These are phyloP conservation scores for Zalaria obscura DNA, from an alignment of 2,329 filamentous ascomycete species.

Conservation along the genomic window DNA sequence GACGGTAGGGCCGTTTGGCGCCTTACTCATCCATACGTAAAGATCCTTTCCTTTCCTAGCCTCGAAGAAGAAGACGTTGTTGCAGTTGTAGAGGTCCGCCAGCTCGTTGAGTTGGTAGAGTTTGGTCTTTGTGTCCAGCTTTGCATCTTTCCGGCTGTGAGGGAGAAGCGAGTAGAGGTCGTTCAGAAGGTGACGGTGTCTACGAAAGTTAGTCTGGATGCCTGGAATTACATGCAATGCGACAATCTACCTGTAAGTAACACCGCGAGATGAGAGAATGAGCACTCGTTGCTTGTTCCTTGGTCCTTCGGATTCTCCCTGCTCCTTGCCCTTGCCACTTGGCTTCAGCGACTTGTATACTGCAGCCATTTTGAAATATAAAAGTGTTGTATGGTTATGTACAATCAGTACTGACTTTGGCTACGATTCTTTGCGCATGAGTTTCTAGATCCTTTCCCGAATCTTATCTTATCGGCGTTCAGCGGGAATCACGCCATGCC, in stretches of 20 bases:
- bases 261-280: constrained; percentile 81
- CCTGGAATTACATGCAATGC: not conserved
- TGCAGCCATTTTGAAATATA: constrained; percentile 29
- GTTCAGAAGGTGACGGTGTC: constrained; percentile 84
- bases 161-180: constrained; percentile 82
- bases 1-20: constrained; percentile 66
- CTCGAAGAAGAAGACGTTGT: constrained; percentile 91
- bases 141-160: constrained; percentile 85
- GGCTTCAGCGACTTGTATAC: constrained; percentile 40
- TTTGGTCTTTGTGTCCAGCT: constrained; percentile 91
- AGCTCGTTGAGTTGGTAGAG: constrained; percentile 67
- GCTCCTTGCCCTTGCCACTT: constrained; percentile 16
- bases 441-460: too few species aligned
- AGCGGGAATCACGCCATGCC: too few species aligned
- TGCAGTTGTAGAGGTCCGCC: constrained; percentile 75
- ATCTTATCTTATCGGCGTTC: too few species aligned
- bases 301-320: constrained; percentile 14
- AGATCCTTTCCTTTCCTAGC: constrained; percentile 88
- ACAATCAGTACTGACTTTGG: too few species aligned
- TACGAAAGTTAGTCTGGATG: constrained; percentile 20
- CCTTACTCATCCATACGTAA: constrained; percentile 85
- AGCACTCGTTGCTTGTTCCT: constrained; percentile 51
- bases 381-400: too few species aligned
- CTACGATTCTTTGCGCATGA: too few species aligned
- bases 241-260: constrained; percentile 60